Evolutionary conservation across 2,329 filamentous ascomycete species (phyloP).

Genomic region (Microthyrium microscopicum): DNA sequence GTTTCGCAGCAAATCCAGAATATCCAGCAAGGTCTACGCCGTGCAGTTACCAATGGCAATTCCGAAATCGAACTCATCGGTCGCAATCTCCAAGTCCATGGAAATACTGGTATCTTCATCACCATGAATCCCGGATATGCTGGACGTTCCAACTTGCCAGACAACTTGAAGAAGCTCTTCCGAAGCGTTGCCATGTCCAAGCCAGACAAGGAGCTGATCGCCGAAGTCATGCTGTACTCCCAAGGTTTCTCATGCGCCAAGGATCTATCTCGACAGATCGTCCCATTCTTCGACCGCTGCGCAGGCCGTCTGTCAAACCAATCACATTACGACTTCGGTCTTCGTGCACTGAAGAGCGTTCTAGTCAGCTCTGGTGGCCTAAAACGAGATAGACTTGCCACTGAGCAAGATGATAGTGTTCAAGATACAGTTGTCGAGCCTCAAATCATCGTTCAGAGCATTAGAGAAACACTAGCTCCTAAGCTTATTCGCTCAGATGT

Average conservation of each 20-base stretch:
- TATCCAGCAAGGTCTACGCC: conserved; percentile 88
- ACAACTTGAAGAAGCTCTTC: conserved; percentile 99
- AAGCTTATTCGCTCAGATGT: conserved; percentile 92
- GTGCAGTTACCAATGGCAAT: conserved; percentile 63
- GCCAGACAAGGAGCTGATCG: conserved; percentile 97
- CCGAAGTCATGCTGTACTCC: conserved; percentile 99
- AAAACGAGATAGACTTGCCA: conserved; percentile 64
- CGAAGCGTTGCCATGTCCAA: conserved; percentile 99
- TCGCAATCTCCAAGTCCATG: conserved; percentile 74
- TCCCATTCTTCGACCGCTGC: conserved; percentile 96
- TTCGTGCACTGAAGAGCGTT: conserved; percentile 95
- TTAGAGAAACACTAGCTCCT: conserved; percentile 93
- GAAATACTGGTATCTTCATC: conserved; percentile 96
- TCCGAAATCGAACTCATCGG: conserved; percentile 89
- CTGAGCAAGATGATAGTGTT: conserved; percentile 34
- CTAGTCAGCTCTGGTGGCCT: conserved; percentile 93
- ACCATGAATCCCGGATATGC: conserved; percentile 99
- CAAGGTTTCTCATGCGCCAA: conserved; percentile 98
- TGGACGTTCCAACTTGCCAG: conserved; percentile 89
- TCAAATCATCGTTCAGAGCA: conserved; percentile 95
- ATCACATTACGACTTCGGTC: conserved; percentile 95
- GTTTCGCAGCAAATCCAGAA: conserved; percentile 99
- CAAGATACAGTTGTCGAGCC: conserved; percentile 69
- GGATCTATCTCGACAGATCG: conserved; percentile 79
- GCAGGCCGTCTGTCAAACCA: conserved; percentile 72